These are phyloP conservation scores for Mycosarcoma mackinlayi DNA, from an alignment of 1,284 basidiomycete genomes.

Conservation along the genomic window DNA sequence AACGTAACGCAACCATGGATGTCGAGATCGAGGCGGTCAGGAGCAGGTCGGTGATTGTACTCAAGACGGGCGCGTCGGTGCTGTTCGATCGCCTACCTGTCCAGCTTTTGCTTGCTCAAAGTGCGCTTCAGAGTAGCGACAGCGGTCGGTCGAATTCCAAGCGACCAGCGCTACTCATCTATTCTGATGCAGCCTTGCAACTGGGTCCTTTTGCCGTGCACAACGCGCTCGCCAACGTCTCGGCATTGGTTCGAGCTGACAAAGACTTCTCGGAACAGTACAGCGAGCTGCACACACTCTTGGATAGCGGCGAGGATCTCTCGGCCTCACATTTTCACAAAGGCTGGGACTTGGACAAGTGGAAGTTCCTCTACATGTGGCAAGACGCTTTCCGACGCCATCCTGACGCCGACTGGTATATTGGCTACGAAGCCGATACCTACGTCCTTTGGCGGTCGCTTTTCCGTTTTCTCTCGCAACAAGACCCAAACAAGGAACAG, in stretches of 20 bases:
- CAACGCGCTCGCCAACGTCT: conserved; percentile 37
- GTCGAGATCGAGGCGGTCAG: conserved; percentile 10
- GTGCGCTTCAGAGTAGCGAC: conserved; percentile 1
- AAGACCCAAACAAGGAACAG: conserved; percentile 16
- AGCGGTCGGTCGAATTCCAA: conserved; percentile 1
- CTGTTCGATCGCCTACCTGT: conserved; percentile 33
- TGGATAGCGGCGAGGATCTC: conserved; percentile 2
- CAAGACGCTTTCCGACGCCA: conserved; percentile 25
- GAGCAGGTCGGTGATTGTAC: conserved; percentile 21
- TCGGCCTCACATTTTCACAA: conserved; percentile 1
- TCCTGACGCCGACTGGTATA: conserved; percentile 33
- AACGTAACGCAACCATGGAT: neutral
- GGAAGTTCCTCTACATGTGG: conserved; percentile 49
- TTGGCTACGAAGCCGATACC: conserved; percentile 44
- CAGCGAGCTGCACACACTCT: conserved; percentile 11
- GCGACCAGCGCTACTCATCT: conserved; percentile 18
- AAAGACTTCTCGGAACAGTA: conserved; percentile 15
- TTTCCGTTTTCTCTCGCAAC: conserved; percentile 20
- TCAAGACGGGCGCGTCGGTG: conserved; percentile 37
- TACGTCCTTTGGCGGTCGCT: conserved; percentile 33
- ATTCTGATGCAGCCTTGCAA: conserved; percentile 20
- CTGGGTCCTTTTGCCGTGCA: conserved; percentile 15
- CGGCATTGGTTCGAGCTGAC: conserved; percentile 10
- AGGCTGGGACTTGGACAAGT: conserved; percentile 40
- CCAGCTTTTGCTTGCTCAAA: conserved; percentile 28